A percentile compares a stretch with the other conserved stretches of the same genome.
phyloP scores from a whole-genome alignment of 768 basidiomycete species.

The Hemileccinum impolitum region DNA sequence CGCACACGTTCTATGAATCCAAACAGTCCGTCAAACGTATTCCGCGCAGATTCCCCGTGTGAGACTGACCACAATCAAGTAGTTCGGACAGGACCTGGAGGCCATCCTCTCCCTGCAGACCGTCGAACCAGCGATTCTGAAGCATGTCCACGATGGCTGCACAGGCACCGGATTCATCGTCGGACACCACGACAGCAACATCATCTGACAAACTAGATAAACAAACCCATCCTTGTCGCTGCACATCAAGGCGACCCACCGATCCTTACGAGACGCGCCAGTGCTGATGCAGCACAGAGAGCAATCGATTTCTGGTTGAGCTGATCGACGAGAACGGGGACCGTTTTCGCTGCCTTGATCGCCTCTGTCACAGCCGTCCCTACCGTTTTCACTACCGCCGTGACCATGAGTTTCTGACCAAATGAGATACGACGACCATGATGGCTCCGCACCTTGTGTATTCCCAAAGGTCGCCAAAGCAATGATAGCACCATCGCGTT shows the following conservation, averaged over 20 bases:
- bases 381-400: background rate
- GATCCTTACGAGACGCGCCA: too few species aligned
- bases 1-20: conserved; percentile 14
- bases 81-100: conserved; percentile 16
- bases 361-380: conserved; percentile 1
- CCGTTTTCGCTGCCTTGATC: background rate
- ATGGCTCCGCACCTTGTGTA: conserved; percentile 1
- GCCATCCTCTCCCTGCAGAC: conserved; percentile 22
- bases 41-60: too few species aligned
- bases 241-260: background rate
- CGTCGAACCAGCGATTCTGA: conserved; percentile 29
- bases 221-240: background rate
- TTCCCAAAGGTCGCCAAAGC: conserved; percentile 17
- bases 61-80: conserved; percentile 20
- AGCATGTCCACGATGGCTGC: conserved; percentile 19
- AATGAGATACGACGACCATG: background rate
- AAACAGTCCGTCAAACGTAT: background rate
- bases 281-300: too few species aligned
- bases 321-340: too few species aligned
- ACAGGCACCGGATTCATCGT: background rate
- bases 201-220: conserved; percentile 11
- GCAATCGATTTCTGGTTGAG: too few species aligned
- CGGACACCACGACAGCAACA: conserved; percentile 9
- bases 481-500: conserved; percentile 16
- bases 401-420: background rate